Evolutionary conservation across 2,329 filamentous ascomycete species (phyloP).

Genomic region (Clarireedia homoeocarpa): DNA sequence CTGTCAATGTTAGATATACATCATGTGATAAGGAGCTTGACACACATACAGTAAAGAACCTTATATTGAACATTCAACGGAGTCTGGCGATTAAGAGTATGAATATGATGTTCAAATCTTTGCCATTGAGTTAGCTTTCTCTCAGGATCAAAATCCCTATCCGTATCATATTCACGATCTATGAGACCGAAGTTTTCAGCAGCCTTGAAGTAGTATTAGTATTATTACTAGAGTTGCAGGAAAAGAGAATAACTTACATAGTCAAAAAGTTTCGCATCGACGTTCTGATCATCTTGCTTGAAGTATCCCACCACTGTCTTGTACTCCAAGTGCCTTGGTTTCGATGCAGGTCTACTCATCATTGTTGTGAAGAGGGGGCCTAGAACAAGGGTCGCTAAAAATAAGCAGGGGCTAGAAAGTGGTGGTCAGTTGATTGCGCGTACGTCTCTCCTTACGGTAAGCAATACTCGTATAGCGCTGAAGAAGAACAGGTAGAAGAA

Average conservation of each 20-base stretch:
- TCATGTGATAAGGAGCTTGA: not conserved
- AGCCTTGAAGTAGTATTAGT: slow-evolving; percentile 35
- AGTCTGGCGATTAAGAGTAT: slow-evolving; percentile 42
- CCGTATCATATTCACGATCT: slow-evolving; percentile 48
- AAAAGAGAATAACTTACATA: slow-evolving; percentile 49
- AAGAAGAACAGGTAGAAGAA: not conserved
- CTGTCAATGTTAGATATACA: slow-evolving; percentile 14
- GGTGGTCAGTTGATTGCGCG: not conserved
- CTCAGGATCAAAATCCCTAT: slow-evolving; percentile 35
- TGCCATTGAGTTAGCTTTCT: slow-evolving; percentile 51
- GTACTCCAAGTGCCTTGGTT: slow-evolving; percentile 35
- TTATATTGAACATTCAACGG: slow-evolving; percentile 48
- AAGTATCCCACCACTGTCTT: slow-evolving; percentile 56
- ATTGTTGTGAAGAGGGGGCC: slow-evolving; percentile 15
- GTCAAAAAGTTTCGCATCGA: slow-evolving; percentile 51
- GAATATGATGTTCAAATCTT: slow-evolving; percentile 52
- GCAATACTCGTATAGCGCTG: not conserved
- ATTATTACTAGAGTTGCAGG: not conserved
- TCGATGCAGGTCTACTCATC: slow-evolving; percentile 18
- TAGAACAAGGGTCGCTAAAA: slow-evolving; percentile 20
- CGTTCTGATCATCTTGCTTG: slow-evolving; percentile 52
- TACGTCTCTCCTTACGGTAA: not conserved
- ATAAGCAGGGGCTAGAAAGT: slow-evolving; percentile 18
- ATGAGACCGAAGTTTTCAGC: slow-evolving; percentile 58
- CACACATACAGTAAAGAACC: slow-evolving; percentile 44